phyloP scores from a whole-genome alignment of 2,329 filamentous ascomycete genomes.

The Xylariaceae sp. region DNA sequence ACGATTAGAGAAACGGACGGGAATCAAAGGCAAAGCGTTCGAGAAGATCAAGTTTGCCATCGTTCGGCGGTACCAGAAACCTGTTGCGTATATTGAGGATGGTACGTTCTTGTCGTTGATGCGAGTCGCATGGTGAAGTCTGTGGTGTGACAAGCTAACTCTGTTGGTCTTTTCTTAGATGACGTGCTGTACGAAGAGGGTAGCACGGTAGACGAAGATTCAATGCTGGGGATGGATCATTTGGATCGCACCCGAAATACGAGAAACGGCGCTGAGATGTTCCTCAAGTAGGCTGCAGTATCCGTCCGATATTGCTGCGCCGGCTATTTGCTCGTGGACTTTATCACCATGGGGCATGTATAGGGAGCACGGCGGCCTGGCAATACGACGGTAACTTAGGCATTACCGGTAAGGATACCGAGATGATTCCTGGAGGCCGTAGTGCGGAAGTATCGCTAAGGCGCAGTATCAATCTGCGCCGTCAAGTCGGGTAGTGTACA shows the following conservation, averaged over 20 bases:
- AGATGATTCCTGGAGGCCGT: background rate
- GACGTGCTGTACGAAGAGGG: slow-evolving; percentile 50
- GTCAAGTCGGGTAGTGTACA: too few relatives aligned
- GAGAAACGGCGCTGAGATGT: slow-evolving; percentile 59
- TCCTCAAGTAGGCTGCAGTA: slow-evolving; percentile 37
- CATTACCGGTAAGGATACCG: background rate
- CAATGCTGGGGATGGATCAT: slow-evolving; percentile 61
- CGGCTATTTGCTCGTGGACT: background rate
- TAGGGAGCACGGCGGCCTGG: background rate
- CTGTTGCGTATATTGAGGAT: slow-evolving; percentile 74
- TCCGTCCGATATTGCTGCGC: background rate
- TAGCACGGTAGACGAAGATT: slow-evolving; percentile 49
- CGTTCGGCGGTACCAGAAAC: slow-evolving; percentile 64
- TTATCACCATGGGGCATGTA: background rate
- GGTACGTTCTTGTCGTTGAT: slow-evolving; percentile 50
- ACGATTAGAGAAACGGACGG: slow-evolving; percentile 84
- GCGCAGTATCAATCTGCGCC: background rate
- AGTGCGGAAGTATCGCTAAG: background rate
- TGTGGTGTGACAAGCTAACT: too few relatives aligned
- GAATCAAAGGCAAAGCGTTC: slow-evolving; percentile 95
- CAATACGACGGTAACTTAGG: too few relatives aligned
- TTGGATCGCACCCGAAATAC: slow-evolving; percentile 53
- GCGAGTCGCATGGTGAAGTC: background rate
- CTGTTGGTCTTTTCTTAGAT: slow-evolving; percentile 37
- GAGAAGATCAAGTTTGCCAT: slow-evolving; percentile 97